Base-by-base conservation (phyloP, 1,139 yeast genomes). In the Blastobotrys buckinghamii region DNA sequence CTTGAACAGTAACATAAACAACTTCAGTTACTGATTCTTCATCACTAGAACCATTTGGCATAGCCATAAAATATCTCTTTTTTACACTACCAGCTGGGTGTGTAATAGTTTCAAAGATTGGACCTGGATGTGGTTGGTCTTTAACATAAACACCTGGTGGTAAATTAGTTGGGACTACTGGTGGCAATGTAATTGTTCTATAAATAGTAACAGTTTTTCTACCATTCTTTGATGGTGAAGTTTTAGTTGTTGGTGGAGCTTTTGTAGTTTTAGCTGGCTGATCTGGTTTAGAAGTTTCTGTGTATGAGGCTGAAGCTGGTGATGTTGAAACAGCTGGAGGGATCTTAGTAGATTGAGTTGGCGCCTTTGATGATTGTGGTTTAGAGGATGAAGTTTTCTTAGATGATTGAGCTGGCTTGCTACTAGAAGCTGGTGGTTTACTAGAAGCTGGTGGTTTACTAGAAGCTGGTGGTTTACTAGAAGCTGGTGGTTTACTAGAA, bases 101-200 rank as follows among this genome's bases (percentile, higher is more conserved):
- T 2, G 40, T 34, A 13, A 38, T 16, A 19, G 48, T 45, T 8
- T 22, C 37, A 17, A 16, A 39, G 2, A 26, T 37, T 26, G 48
- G 48, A 16, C 41, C 45, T 4, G 43, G 44, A 15, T 19, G 44
- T 12, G 19, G 19, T n/a, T 26, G 26, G 12, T 41, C 45, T 4
- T 20, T 36, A 10, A 26, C 17, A 26, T 40, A 41, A 17, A 45
- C 48, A 24, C 44, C 44, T 22, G 48, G 48, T 19, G 48, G 48
- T 36, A 45, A 34, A 22, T 39, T 45, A 16, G 44, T 45, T 7
- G 48, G 48, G 4, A 27, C 29, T 5, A 16, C 13, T 9, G 48
- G 26, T 32, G 48, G 44, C 7, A 45, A 6, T 5, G n/a, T 19
- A 24, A 45, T 40, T 6, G 48, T 45, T 33, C 40, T 16, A 19